phyloP scores from a whole-genome alignment of 2,329 filamentous ascomycete species.

The Aciculosporium take region DNA sequence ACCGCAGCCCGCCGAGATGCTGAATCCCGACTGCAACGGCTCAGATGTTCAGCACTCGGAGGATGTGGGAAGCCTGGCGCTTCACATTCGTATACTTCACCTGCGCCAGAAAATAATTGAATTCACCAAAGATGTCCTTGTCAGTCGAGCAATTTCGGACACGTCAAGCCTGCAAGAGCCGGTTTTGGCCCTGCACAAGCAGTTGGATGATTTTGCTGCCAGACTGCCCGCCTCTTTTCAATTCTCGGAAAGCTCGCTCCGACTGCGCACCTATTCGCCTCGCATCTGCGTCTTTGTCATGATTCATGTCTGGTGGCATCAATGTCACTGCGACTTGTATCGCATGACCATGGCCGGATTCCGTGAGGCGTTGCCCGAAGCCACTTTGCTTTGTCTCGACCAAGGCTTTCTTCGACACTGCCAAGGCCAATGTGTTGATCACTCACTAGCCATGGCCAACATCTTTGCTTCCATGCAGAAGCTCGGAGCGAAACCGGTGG shows the following conservation, averaged over 20 bases:
- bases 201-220: conserved; percentile 37
- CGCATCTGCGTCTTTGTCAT: conserved; percentile 43
- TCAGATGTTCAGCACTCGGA: conserved; percentile 29
- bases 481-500: conserved; percentile 36
- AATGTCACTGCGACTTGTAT: conserved; percentile 44
- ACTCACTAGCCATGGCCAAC: conserved; percentile 39
- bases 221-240: conserved; percentile 40
- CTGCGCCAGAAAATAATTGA: conserved; percentile 40
- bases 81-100: conserved; percentile 42
- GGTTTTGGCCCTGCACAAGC: conserved; percentile 32
- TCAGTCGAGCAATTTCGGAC: conserved; percentile 24
- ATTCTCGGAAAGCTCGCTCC: conserved; percentile 41
- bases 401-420: conserved; percentile 35
- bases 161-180: conserved; percentile 26
- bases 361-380: conserved; percentile 33
- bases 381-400: conserved; percentile 30
- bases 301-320: conserved; percentile 46
- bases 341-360: conserved; percentile 37
- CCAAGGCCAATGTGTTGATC: conserved; percentile 36
- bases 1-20: conserved; percentile 37
- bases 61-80: conserved; percentile 39
- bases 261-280: conserved; percentile 41
- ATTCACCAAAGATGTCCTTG: conserved; percentile 31
- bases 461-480: conserved; percentile 39
- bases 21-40: conserved; percentile 30